Evolutionary conservation across 2,329 filamentous ascomycete genomes (phyloP).

Genomic region (Sphaerulina musiva): DNA sequence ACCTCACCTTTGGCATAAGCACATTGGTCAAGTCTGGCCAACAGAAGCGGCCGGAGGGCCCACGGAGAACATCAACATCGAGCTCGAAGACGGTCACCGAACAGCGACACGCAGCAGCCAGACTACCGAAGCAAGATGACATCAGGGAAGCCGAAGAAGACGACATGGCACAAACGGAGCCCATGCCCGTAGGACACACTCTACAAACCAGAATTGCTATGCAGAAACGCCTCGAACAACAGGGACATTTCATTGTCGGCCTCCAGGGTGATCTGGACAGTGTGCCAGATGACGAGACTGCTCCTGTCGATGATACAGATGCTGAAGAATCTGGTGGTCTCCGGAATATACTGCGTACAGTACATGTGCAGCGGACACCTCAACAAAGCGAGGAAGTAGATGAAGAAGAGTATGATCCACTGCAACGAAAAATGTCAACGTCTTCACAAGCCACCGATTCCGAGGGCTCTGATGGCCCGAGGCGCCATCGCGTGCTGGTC

Average conservation of each 20-base stretch:
- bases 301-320: conserved; percentile 25
- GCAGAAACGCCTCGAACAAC: conserved; percentile 40
- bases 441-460: not conserved
- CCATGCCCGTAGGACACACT: conserved; percentile 36
- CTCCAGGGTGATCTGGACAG: conserved; percentile 59
- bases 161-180: conserved; percentile 26
- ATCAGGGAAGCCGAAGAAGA: conserved; percentile 15
- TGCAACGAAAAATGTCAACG: conserved; percentile 18
- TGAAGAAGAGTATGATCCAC: conserved; percentile 6
- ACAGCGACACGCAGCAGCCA: conserved; percentile 6
- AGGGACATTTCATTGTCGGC: conserved; percentile 61
- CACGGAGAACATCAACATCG: conserved; percentile 22
- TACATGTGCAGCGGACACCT: conserved; percentile 52
- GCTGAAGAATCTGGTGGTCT: conserved; percentile 30
- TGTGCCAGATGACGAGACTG: conserved; percentile 40
- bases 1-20: conserved; percentile 44
- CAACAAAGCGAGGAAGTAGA: conserved; percentile 1
- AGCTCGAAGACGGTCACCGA: conserved; percentile 23
- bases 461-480: conserved; percentile 16
- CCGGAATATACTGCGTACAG: conserved; percentile 57
- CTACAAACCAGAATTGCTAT: conserved; percentile 58
- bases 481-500: conserved; percentile 58
- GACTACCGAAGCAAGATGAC: conserved; percentile 6
- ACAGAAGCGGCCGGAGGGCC: conserved; percentile 20
- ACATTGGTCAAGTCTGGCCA: conserved; percentile 25